Base-by-base conservation (phyloP, 306 rosid genomes). In the Oxytropis ochrocephala region DNA sequence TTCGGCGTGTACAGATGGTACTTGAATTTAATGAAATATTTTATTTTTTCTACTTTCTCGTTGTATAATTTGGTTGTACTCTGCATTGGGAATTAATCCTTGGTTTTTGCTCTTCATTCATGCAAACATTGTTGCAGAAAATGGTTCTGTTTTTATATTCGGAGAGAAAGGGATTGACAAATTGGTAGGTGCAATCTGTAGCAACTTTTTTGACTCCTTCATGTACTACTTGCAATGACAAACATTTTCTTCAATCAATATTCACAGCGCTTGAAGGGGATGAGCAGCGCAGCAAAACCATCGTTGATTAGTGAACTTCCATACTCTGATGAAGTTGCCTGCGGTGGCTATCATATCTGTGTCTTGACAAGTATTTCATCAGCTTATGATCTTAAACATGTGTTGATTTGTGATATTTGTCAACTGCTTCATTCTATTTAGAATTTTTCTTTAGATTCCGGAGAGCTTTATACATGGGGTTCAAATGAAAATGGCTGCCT, bases 401-500 rank as follows among this genome's bases (percentile, higher is more conserved):
- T 36, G 39, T 60, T 68, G 47, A 67, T 57, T 50, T 62, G 70
- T 57, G 27, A 65, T 38, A 16, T 59, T 74, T 46, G 55, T 65
- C 54, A 47, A 78, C 16, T 53, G 50, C 50, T 64, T 84, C 74
- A 11, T 47, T 59, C 8, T 33, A 69, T 50, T 58, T 19, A 8
- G 43, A 76, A 41, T 55, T 73, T 70, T 63, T 29, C 54, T 30
- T 2, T 69, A 93, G 97, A 79, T 62, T 77, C 81, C 58, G 97
- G 97, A 30, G 94, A 90, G 69, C 84, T 93, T 69, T 90, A 90
- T 73, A 86, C 94, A 66, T 93, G 98, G 98, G 98, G 98, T 52
- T 88, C 98, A 78, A 93, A 93, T 84, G 98, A 93, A 80, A 93
- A 93, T 73, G 98, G 98, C 57, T 90, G 98, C 76, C 98, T 93